Evolutionary conservation across 768 basidiomycete genomes (phyloP), one percentile per base, ranked within the genome.

Genomic region (Trametes sanguinea): DNA sequence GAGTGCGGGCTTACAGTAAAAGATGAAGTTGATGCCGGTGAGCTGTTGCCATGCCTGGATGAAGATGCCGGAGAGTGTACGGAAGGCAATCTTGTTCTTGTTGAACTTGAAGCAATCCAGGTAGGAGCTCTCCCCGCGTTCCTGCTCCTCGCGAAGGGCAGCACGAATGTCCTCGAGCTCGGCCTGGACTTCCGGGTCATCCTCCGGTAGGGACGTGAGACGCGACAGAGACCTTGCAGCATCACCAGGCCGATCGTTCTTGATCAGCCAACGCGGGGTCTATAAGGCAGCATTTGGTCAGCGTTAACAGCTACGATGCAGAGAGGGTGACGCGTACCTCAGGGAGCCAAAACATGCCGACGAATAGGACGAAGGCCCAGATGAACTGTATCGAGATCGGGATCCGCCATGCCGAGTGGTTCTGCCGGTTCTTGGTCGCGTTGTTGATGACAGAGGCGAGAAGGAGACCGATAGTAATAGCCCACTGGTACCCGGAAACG

Each of bases 321-420:
- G 54, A 47, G 27, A 46, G 27, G 7, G 32, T 17, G n/a, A 29
- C 9, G 27, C 61, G 60, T 11, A 68, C 65, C 65, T 82, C 90
- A 33, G 90, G 90, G 40, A 92, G 85, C 67, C 86, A 70, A 64
- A 82, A 67, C 80, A 94, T 88, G 60, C 93, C 93, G 47, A 64
- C 68, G 22, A 80, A 81, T 50, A 94, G 85, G 62, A 93, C 74
- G 54, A 77, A 68, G 37, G 86, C 89, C 89, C 89, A 94, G 35
- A 83, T 78, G 69, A 93, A 91, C 68, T 93, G 90, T 58, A 94
- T 71, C 10, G 82, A 79, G 62, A 89, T 85, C n/a, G 90, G 89
- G 62, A 90, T 87, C 45, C 78, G 82, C 73, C 85, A 90, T 0
- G 86, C 77, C 11, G 77, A 75, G 54, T 81, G 75, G 55, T 80